Percentiles rank a stretch among this genome's conserved stretches.
Evolutionary conservation across 148 eudicot genomes (phyloP).

Genomic region (Heliamphora exappendiculata): DNA sequence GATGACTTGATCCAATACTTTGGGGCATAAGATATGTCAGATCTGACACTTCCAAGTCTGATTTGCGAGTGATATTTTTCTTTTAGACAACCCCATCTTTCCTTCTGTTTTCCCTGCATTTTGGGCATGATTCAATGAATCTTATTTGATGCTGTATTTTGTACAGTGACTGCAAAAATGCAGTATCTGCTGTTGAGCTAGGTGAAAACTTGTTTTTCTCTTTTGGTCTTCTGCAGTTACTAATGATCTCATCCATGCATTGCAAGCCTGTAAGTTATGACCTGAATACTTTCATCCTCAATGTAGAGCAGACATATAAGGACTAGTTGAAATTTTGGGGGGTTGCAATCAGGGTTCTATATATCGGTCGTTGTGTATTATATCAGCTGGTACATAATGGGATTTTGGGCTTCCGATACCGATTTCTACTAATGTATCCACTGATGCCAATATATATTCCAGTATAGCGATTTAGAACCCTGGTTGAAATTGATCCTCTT

Average conservation of each 20-base stretch:
- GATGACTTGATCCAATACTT: conserved; percentile 48
- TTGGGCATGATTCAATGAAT: not conserved
- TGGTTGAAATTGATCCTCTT: too few relatives aligned
- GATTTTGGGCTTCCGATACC: too few relatives aligned
- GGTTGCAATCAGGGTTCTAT: too few relatives aligned
- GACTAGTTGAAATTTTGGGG: too few relatives aligned
- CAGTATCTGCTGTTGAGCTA: not conserved
- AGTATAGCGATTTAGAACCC: too few relatives aligned
- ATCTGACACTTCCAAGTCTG: too few relatives aligned
- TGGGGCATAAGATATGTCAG: conserved; percentile 45
- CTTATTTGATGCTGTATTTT: not conserved
- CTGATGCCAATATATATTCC: too few relatives aligned
- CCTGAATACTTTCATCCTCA: not conserved
- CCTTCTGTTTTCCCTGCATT: not conserved
- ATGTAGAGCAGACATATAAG: too few relatives aligned
- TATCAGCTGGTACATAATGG: too few relatives aligned
- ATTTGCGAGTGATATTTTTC: conserved; percentile 20
- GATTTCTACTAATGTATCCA: too few relatives aligned
- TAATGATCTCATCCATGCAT: conserved; percentile 2
- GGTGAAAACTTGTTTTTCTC: not conserved
- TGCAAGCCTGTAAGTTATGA: conserved; percentile 10
- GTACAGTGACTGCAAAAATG: not conserved
- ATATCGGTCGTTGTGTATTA: too few relatives aligned
- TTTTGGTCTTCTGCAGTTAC: not conserved
- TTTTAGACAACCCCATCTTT: not conserved